Evolutionary conservation across 345 rosid species (phyloP), one percentile per base, ranked within the genome.

Genomic region (Pugionium cornutum): DNA sequence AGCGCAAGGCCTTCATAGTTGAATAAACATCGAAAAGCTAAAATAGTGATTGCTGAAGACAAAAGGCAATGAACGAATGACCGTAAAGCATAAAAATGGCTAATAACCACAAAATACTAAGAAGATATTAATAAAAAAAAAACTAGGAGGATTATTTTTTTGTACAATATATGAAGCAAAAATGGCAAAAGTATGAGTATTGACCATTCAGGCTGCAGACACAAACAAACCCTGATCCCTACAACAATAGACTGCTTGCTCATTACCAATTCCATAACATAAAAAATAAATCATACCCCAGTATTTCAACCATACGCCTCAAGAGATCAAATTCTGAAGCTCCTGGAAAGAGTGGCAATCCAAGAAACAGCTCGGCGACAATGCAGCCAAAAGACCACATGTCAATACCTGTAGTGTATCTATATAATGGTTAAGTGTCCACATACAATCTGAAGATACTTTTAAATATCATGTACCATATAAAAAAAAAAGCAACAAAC

Each of bases 321-420:
- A 91, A 79, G 49, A 94, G 88, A 82, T 91, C 97, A 78, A 91
- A 91, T 75, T 94, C 99, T 70, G 99, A 94, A 70, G 92, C 96
- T 78, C 99, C 99, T 45, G 99, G 97, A 76, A 94, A 94, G 44
- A 94, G 81, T 4, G 99, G 99, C 81, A 91, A 77, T 67, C 99
- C 99, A 64, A 94, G 86, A 81, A 88, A 94, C 66, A 94, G 78
- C 75, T 94, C 99, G n/a, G 99, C 99, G 2, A 94, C 99, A 73
- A 94, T 88, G 86, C 99, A 94, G 45, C 99, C 99, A 67, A 90
- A 85, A 76, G 99, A 94, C 99, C 97, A 94, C 99, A 94, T 94
- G 79, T 94, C 99, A 59, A 91, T 91, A 72, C 91, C 88, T 5
- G 97, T 91, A 34, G 96, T 84, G 80, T 95, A 95, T 91, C 99